Conservation (phyloP, 441 rosid species). For the Populus hybrid region DNA sequence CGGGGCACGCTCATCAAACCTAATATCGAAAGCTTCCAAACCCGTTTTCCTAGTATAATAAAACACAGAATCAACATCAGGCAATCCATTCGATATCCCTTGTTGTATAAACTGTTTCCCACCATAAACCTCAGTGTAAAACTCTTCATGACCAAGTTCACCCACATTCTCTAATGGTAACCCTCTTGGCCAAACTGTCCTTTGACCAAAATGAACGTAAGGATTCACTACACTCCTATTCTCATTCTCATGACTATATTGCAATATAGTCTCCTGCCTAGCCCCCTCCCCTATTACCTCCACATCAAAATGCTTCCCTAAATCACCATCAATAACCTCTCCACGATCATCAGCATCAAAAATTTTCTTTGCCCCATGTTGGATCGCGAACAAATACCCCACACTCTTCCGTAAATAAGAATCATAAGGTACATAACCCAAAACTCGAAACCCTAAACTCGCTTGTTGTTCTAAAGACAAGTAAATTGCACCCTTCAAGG, state of each 20-base stretch:
- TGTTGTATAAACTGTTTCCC: conserved; percentile 92
- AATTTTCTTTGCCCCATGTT: conserved; percentile 90
- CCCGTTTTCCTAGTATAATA: conserved; percentile 73
- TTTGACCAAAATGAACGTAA: conserved; percentile 81
- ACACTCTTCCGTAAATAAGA: conserved; percentile 76
- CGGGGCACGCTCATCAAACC: conserved; percentile 76
- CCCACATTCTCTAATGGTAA: conserved; percentile 92
- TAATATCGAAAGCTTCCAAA: conserved; percentile 73
- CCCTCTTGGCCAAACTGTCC: conserved; percentile 95
- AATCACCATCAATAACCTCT: conserved; percentile 71
- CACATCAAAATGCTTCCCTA: conserved; percentile 81
- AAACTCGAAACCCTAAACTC: conserved; percentile 55
- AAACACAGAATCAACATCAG: conserved; percentile 94
- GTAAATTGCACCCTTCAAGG: conserved; percentile 71
- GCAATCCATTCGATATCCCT: conserved; percentile 87
- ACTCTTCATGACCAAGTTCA: conserved; percentile 74
- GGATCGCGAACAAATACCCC: conserved; percentile 88
- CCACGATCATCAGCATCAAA: conserved; percentile 87
- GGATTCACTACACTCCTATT: conserved; percentile 81
- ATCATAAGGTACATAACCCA: conserved; percentile 69
- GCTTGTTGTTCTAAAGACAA: conserved; percentile 80
- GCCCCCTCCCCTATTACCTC: conserved; percentile 75
- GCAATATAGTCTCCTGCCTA: conserved; percentile 71
- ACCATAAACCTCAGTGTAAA: conserved; percentile 77
- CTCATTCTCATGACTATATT: conserved; percentile 71